Conservation (phyloP, 2,329 filamentous ascomycete genomes). For the Pseudodiploospora longispora region DNA sequence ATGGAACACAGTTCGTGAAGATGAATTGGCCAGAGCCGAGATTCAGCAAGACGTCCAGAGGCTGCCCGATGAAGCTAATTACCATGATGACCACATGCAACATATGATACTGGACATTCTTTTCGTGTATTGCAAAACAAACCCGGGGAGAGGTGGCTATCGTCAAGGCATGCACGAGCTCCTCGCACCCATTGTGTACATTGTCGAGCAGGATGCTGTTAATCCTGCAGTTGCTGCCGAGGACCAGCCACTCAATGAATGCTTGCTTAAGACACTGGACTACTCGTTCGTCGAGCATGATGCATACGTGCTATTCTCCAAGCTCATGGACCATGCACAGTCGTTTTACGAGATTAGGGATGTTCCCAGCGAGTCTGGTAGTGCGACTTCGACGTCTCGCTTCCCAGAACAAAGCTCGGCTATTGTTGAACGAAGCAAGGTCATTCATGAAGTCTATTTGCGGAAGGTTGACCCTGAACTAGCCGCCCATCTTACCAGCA, state of each 20-base stretch:
- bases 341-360: slow-evolving; percentile 68
- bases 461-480: slow-evolving; percentile 76
- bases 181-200: slow-evolving; percentile 80
- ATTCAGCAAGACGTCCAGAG: slow-evolving; percentile 92
- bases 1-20: slow-evolving; percentile 78
- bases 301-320: slow-evolving; percentile 75
- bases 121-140: slow-evolving; percentile 90
- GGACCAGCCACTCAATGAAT: slow-evolving; percentile 33
- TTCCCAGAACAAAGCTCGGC: slow-evolving; percentile 32
- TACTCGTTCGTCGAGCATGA: slow-evolving; percentile 77
- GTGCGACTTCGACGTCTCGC: slow-evolving; percentile 12
- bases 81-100: slow-evolving; percentile 72
- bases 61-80: slow-evolving; percentile 86
- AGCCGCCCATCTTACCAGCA: slow-evolving; percentile 66
- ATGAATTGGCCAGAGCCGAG: slow-evolving; percentile 77
- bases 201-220: slow-evolving; percentile 74
- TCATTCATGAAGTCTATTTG: slow-evolving; percentile 78
- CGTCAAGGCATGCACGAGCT: slow-evolving; percentile 99
- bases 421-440: slow-evolving; percentile 78
- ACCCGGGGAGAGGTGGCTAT: slow-evolving; percentile 78
- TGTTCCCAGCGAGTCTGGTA: slow-evolving; percentile 3
- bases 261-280: slow-evolving; percentile 62
- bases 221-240: slow-evolving; percentile 33
- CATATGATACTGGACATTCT: slow-evolving; percentile 77
- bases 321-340: slow-evolving; percentile 81